phyloP scores from a whole-genome alignment of 345 rosid species.

The Linum trigynum region DNA sequence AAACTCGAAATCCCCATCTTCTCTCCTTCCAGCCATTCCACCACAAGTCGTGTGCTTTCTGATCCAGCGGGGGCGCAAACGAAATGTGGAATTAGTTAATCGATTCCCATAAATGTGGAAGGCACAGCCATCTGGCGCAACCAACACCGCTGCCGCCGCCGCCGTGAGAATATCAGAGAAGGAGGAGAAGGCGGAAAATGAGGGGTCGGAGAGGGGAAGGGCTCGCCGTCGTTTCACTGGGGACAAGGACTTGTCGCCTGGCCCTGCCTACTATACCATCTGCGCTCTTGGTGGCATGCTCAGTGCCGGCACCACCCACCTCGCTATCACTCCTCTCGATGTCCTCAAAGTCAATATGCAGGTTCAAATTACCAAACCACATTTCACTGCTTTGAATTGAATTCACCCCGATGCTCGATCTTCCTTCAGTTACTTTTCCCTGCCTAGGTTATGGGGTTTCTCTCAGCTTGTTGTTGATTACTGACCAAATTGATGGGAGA shows the following conservation, averaged over 20 bases:
- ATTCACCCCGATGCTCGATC: neutral
- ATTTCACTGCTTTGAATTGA: neutral
- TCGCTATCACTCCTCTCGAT: conserved; percentile 50
- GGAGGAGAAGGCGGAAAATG: neutral
- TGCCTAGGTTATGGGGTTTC: neutral
- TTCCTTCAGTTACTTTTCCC: neutral
- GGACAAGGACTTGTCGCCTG: conserved; percentile 30
- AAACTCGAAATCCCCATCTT: too few species aligned
- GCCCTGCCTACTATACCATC: conserved; percentile 33
- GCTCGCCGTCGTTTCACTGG: neutral
- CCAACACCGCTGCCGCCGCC: neutral
- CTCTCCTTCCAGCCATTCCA: neutral
- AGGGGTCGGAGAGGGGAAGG: neutral
- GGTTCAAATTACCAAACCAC: conserved; percentile 15
- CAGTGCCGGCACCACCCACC: conserved; percentile 56
- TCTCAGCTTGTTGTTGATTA: neutral
- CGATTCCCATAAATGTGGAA: neutral
- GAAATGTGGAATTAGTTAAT: neutral
- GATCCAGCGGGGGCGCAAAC: neutral
- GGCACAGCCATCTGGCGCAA: neutral
- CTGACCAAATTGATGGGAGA: neutral
- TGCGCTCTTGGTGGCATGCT: conserved; percentile 50
- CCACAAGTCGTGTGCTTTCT: neutral
- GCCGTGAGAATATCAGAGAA: neutral
- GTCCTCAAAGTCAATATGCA: conserved; percentile 65